Evolutionary conservation across 2,329 filamentous ascomycete genomes (phyloP).

Genomic region (Byssochlamys sp.): DNA sequence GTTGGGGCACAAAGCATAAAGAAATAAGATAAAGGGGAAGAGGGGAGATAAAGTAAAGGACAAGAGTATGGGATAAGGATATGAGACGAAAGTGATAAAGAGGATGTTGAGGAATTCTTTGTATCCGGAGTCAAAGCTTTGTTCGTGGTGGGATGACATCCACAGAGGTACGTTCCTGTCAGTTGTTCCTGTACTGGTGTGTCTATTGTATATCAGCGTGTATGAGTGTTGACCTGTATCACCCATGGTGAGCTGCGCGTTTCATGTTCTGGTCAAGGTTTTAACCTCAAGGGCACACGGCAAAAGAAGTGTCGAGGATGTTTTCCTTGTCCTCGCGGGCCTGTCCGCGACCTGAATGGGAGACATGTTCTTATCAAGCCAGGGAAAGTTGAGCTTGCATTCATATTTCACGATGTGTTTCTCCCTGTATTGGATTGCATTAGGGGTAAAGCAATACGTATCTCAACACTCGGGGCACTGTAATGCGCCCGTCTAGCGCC

Average conservation of each 20-base stretch:
- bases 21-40: no score
- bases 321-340: constrained; percentile 9
- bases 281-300: constrained; percentile 5
- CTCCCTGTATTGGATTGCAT: no score
- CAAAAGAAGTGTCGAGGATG: constrained; percentile 1
- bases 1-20: no score
- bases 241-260: neutral
- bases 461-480: no score
- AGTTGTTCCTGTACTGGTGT: neutral
- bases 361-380: neutral
- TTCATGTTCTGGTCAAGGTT: constrained; percentile 11
- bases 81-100: no score
- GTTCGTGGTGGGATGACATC: neutral
- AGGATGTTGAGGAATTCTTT: neutral
- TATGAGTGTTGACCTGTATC: neutral
- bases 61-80: no score
- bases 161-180: neutral
- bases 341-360: constrained; percentile 9
- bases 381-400: no score
- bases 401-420: no score
- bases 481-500: no score
- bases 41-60: no score
- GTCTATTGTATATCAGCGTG: neutral
- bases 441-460: no score
- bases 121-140: neutral